phyloP scores from a whole-genome alignment of 2,329 filamentous ascomycete species.

The Diaporthe sp. region DNA sequence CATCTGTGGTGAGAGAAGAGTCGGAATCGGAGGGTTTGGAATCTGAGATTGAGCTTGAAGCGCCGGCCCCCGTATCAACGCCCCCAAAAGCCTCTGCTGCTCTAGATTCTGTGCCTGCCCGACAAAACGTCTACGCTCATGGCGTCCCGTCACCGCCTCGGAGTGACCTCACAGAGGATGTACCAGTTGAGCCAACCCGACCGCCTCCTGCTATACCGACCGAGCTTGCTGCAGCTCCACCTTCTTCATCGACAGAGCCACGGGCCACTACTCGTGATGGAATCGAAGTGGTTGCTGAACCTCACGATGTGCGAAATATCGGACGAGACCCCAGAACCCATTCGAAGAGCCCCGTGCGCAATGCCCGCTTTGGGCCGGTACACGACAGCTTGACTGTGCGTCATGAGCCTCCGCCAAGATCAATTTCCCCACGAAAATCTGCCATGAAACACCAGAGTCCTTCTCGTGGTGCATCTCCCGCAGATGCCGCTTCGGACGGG shows the following conservation, averaged over 20 bases:
- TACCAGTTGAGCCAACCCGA: not conserved
- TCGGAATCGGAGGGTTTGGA: constrained; percentile 47
- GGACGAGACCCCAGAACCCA: constrained; percentile 53
- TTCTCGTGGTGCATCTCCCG: constrained; percentile 65
- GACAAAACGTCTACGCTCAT: constrained; percentile 48
- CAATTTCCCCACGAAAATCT: constrained; percentile 82
- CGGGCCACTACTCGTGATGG: constrained; percentile 25
- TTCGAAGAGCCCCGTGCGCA: constrained; percentile 75
- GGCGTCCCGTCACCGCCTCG: constrained; percentile 40
- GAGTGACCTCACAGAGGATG: constrained; percentile 38
- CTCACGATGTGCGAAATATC: constrained; percentile 35
- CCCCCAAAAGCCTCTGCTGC: constrained; percentile 48
- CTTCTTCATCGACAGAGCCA: constrained; percentile 38
- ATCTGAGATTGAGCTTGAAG: constrained; percentile 44
- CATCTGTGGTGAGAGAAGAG: constrained; percentile 61
- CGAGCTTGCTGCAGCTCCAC: constrained; percentile 38
- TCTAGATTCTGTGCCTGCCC: constrained; percentile 54
- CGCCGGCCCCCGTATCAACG: constrained; percentile 28
- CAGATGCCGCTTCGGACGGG: constrained; percentile 62
- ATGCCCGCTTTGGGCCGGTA: constrained; percentile 75
- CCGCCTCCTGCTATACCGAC: constrained; percentile 20
- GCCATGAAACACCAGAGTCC: constrained; percentile 78
- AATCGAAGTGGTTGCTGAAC: constrained; percentile 37
- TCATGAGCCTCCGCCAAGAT: constrained; percentile 79
- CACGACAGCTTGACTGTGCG: constrained; percentile 69